Percentiles rank a stretch among this genome's conserved stretches.
These are phyloP conservation scores for Yamadazyma insecticola DNA, from an alignment of 805 yeast genomes.

Conservation along the genomic window DNA sequence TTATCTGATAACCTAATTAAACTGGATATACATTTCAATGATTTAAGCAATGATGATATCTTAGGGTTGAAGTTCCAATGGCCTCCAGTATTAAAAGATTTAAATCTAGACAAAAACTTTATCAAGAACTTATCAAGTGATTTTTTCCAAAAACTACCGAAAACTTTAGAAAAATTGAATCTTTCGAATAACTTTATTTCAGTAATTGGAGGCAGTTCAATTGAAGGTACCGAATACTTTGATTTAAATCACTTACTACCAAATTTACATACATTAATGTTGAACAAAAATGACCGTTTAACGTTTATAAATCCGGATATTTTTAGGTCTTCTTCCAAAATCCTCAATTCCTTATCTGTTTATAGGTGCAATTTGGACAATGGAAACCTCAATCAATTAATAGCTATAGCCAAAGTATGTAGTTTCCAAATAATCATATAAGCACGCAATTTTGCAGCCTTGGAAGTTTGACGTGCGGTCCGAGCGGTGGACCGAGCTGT, in stretches of 20 bases:
- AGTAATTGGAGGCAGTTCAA: conserved; percentile 9
- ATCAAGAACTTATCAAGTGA: conserved; percentile 15
- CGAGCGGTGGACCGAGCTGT: too few relatives aligned
- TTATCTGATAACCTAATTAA: conserved; percentile 23
- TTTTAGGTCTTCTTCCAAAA: conserved; percentile 10
- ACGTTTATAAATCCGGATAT: conserved; percentile 11
- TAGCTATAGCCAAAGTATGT: background rate
- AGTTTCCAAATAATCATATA: too few relatives aligned
- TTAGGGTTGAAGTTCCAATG: conserved; percentile 13
- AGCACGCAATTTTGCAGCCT: too few relatives aligned
- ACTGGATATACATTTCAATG: conserved; percentile 6
- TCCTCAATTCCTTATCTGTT: conserved; percentile 4
- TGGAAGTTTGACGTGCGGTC: too few relatives aligned
- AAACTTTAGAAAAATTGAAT: conserved; percentile 19
- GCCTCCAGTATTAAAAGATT: conserved; percentile 20
- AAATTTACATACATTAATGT: conserved; percentile 12
- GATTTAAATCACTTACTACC: conserved; percentile 13
- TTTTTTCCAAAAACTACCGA: conserved; percentile 22
- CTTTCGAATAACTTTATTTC: conserved; percentile 15
- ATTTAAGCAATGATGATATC: conserved; percentile 11
- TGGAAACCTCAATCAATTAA: conserved; percentile 9
- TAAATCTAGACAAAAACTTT: conserved; percentile 23
- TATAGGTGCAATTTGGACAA: conserved; percentile 13
- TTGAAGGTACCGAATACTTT: conserved; percentile 5
- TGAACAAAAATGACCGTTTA: conserved; percentile 14